phyloP scores from a whole-genome alignment of 495 filamentous ascomycete species.

The Trichocladium antarcticum region DNA sequence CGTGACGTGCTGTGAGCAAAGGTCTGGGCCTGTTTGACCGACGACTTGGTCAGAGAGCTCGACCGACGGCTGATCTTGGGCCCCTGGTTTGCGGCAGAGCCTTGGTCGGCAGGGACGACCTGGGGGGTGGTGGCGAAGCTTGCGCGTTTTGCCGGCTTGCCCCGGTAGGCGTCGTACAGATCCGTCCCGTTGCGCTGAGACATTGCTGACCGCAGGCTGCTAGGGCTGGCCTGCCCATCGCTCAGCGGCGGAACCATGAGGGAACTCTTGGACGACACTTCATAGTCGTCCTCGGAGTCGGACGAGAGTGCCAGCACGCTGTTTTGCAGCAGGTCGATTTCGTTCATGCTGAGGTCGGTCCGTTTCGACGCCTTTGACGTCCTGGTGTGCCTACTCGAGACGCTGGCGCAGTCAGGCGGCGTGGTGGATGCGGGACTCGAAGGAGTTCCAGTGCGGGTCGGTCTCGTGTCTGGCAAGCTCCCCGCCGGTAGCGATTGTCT shows the following conservation, averaged over 20 bases:
- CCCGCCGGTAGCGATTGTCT: constrained; percentile 9
- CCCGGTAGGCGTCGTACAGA: constrained; percentile 9
- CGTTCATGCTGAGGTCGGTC: constrained; percentile 30
- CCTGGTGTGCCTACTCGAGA: constrained; percentile 41
- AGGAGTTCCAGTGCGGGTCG: constrained; percentile 5
- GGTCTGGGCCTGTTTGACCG: neutral
- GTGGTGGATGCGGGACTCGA: constrained; percentile 9
- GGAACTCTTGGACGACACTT: constrained; percentile 19
- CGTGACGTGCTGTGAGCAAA: constrained; percentile 9
- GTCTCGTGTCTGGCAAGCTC: constrained; percentile 2
- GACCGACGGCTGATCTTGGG: constrained; percentile 13
- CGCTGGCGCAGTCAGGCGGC: constrained; percentile 33
- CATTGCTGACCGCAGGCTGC: constrained; percentile 20
- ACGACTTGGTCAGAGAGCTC: constrained; percentile 15
- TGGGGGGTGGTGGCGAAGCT: constrained; percentile 18
- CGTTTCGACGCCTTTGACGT: constrained; percentile 41
- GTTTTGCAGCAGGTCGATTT: constrained; percentile 37
- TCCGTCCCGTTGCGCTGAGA: constrained; percentile 11
- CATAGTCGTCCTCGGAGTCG: constrained; percentile 37
- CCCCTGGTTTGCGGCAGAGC: neutral
- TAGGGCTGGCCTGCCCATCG: constrained; percentile 23
- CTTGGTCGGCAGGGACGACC: constrained; percentile 15
- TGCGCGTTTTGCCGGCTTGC: constrained; percentile 17
- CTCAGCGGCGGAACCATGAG: constrained; percentile 18
- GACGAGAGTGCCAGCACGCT: constrained; percentile 40